phyloP scores from a whole-genome alignment of 805 yeast genomes.

The Ogataea paraovalis region DNA sequence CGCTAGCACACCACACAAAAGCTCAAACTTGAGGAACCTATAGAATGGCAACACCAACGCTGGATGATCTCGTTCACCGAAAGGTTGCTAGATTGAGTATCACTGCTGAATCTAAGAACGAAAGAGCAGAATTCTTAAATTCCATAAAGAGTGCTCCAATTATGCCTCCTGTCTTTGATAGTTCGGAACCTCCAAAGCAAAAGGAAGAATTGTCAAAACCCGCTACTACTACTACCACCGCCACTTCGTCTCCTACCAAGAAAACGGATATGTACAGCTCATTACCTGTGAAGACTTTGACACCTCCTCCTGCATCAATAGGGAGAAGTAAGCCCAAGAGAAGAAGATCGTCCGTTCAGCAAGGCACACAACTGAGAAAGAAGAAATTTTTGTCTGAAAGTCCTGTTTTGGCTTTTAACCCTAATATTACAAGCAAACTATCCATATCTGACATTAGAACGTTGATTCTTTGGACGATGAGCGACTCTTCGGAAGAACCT shows the following conservation, averaged over 20 bases:
- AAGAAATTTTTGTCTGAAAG: constrained; percentile 31
- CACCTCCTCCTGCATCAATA: too few relatives aligned
- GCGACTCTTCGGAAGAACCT: constrained; percentile 41
- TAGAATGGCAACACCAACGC: not conserved
- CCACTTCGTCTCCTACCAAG: not conserved
- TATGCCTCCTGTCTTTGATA: constrained; percentile 1
- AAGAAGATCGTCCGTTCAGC: constrained; percentile 37
- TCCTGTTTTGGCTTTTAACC: constrained; percentile 15
- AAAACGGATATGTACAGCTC: not conserved
- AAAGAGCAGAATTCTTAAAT: constrained; percentile 15
- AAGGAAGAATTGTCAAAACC: too few relatives aligned
- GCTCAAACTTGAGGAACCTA: too few relatives aligned
- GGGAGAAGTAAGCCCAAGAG: constrained; percentile 30
- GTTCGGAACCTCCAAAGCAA: too few relatives aligned
- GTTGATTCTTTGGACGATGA: constrained; percentile 39
- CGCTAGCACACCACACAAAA: too few relatives aligned
- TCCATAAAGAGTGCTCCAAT: constrained; percentile 3
- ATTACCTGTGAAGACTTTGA: too few relatives aligned
- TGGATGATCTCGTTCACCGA: constrained; percentile 18
- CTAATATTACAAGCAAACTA: constrained; percentile 22
- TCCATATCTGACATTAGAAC: constrained; percentile 43
- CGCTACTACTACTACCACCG: constrained; percentile 17
- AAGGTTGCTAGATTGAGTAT: constrained; percentile 30
- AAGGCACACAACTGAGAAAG: constrained; percentile 25
- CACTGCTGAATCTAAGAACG: constrained; percentile 16